Percentiles rank a stretch among this genome's conserved stretches.
phyloP scores from a whole-genome alignment of 371 early-diverging fungal species.

The Rhizomucor pusillus region DNA sequence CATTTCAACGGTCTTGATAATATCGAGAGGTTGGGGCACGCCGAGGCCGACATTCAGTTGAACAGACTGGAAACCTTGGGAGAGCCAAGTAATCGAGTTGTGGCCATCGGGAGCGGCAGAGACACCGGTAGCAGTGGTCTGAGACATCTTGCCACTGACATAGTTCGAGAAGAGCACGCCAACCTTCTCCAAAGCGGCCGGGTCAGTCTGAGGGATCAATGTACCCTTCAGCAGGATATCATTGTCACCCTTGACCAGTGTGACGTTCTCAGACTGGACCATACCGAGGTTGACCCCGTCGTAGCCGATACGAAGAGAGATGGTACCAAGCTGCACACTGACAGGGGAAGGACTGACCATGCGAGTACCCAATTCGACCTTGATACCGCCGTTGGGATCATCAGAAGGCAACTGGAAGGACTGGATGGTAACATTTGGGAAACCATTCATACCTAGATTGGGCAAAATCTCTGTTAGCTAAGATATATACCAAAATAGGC shows the following conservation, averaged over 20 bases:
- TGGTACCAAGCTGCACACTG: slow-evolving; percentile 57
- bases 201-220: slow-evolving; percentile 48
- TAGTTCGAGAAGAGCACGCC: slow-evolving; percentile 55
- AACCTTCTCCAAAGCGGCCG: slow-evolving; percentile 43
- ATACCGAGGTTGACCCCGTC: slow-evolving; percentile 51
- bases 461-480: slow-evolving; percentile 4
- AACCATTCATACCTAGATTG: slow-evolving; percentile 52
- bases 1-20: slow-evolving; percentile 53
- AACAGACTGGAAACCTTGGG: slow-evolving; percentile 53
- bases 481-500: background rate
- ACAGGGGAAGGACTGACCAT: slow-evolving; percentile 60
- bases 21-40: slow-evolving; percentile 37
- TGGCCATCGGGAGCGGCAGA: slow-evolving; percentile 59
- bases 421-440: slow-evolving; percentile 53
- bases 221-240: slow-evolving; percentile 52
- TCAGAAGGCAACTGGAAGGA: slow-evolving; percentile 59
- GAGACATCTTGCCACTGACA: slow-evolving; percentile 47
- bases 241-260: slow-evolving; percentile 46
- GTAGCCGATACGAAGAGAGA: slow-evolving; percentile 51
- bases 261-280: slow-evolving; percentile 45
- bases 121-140: slow-evolving; percentile 54
- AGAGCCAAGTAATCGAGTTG: slow-evolving; percentile 58
- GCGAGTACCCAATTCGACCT: slow-evolving; percentile 52
- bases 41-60: slow-evolving; percentile 50
- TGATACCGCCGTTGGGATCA: slow-evolving; percentile 55